Base-by-base conservation (phyloP, 1,139 yeast species). In the Hansenula anomala region DNA sequence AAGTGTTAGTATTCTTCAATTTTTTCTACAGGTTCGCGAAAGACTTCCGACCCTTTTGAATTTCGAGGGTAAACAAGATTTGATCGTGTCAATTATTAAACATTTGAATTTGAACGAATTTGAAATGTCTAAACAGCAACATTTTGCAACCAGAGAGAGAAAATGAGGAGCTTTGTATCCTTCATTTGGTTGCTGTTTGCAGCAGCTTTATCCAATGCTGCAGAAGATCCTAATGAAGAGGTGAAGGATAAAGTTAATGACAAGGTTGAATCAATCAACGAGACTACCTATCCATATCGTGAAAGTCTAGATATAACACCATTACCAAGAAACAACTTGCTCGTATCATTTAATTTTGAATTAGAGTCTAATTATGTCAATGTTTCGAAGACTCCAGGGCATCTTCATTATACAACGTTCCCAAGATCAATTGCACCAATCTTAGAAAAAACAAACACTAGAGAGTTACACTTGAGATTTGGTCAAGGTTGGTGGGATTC, bases 401-500 rank as follows among this genome's bases (percentile, higher is more conserved):
- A 63, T 39, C 57, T 60, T n/a, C 86, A 85, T 54, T 88, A 84
- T 59, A 75, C 78, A 4, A 71, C 78, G 24, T 89, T 92, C 51
- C 97, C 98, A 0, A 74, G 87, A 44, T 70, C 90, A 0, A 64
- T 94, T 15, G 92, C 90, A 2, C 95, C 95, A 28, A 71, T 92
- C 7, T 56, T 94, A 19, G 80, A 76, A 33, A 64, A 73, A 13
- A 74, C 95, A 3, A 71, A 74, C 43, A 75, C 95, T 0, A 68
- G 85, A 40, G 92, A 87, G 50, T 66, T 94, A 37, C 96, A 87
- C 58, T 64, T 92, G 43, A 64, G 97, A 37, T 90, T 94, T 58
- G 78, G 95, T 2, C 95, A 88, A 58, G 99, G 98, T 1, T 85
- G 92, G 82, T 92, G 97, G 95, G 96, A 92, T 54, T 69, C 90